phyloP scores from a whole-genome alignment of 331 rosid genomes.

The Rosa hybrid region DNA sequence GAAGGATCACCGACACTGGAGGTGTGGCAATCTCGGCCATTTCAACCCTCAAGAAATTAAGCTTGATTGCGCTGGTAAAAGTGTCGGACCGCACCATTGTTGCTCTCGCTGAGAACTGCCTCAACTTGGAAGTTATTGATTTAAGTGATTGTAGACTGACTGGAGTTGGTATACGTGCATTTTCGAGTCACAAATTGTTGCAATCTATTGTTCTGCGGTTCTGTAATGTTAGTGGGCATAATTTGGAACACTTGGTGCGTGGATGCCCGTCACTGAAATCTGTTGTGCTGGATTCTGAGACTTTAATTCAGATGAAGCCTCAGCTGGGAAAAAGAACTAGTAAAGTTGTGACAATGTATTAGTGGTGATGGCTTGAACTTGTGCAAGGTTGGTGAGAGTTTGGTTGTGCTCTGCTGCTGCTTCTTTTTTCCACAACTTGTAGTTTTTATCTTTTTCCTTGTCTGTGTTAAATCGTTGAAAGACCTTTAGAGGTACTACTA shows the following conservation, averaged over 20 bases:
- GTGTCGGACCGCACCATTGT: conserved; percentile 26
- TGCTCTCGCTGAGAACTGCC: conserved; percentile 31
- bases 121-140: conserved; percentile 21
- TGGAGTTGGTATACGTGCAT: conserved; percentile 30
- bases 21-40: conserved; percentile 28
- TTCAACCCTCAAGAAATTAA: conserved; percentile 23
- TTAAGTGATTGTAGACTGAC: conserved; percentile 32
- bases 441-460: too few relatives aligned
- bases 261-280: conserved; percentile 21
- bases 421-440: not conserved
- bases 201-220: conserved; percentile 24
- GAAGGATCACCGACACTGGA: conserved; percentile 32
- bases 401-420: not conserved
- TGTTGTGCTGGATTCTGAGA: not conserved
- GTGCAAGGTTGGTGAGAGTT: not conserved
- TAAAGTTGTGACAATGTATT: not conserved
- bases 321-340: not conserved
- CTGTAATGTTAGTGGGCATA: conserved; percentile 19
- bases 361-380: not conserved
- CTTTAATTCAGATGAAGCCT: not conserved
- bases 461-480: not conserved
- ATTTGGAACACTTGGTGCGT: conserved; percentile 11
- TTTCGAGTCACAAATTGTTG: conserved; percentile 25
- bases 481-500: not conserved
- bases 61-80: conserved; percentile 18